Evolutionary conservation across 768 basidiomycete species (phyloP).

Genomic region (Tylopilus subfusipes): DNA sequence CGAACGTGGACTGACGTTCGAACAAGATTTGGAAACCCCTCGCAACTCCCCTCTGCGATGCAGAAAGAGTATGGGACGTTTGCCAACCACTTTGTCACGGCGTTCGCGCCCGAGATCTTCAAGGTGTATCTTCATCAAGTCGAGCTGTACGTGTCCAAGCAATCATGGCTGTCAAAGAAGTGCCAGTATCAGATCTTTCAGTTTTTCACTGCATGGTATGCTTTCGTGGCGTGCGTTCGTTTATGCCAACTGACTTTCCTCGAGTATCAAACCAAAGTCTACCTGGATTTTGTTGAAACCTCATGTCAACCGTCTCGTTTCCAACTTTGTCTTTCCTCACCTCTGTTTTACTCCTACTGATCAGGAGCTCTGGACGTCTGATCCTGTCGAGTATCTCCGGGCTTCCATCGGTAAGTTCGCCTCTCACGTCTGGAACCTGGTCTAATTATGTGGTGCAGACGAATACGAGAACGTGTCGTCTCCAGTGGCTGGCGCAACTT

Average conservation of each 20-base stretch:
- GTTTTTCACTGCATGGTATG: slow-evolving; percentile 87
- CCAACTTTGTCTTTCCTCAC: slow-evolving; percentile 81
- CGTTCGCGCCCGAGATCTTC: slow-evolving; percentile 85
- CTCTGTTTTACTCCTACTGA: slow-evolving; percentile 71
- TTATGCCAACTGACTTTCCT: slow-evolving; percentile 12
- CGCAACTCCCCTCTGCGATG: slow-evolving; percentile 74
- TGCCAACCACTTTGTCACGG: slow-evolving; percentile 69
- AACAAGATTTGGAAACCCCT: slow-evolving; percentile 77
- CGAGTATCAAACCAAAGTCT: slow-evolving; percentile 87
- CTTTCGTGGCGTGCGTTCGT: neutral
- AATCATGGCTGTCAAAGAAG: slow-evolving; percentile 78
- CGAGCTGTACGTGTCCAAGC: slow-evolving; percentile 68
- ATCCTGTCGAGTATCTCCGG: slow-evolving; percentile 81
- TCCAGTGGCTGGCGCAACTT: slow-evolving; percentile 73
- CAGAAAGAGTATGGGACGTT: slow-evolving; percentile 67
- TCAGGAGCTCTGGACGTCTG: slow-evolving; percentile 70
- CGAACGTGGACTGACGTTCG: slow-evolving; percentile 4
- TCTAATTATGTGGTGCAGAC: slow-evolving; percentile 43
- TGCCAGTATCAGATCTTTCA: slow-evolving; percentile 80
- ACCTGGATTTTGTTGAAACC: slow-evolving; percentile 88
- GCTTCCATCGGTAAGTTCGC: slow-evolving; percentile 59
- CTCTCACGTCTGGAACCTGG: neutral
- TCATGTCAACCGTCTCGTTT: slow-evolving; percentile 74
- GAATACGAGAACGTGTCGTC: slow-evolving; percentile 78
- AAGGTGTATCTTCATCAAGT: slow-evolving; percentile 66